phyloP scores from a whole-genome alignment of 2,329 filamentous ascomycete genomes.

The Penicillium sp. region DNA sequence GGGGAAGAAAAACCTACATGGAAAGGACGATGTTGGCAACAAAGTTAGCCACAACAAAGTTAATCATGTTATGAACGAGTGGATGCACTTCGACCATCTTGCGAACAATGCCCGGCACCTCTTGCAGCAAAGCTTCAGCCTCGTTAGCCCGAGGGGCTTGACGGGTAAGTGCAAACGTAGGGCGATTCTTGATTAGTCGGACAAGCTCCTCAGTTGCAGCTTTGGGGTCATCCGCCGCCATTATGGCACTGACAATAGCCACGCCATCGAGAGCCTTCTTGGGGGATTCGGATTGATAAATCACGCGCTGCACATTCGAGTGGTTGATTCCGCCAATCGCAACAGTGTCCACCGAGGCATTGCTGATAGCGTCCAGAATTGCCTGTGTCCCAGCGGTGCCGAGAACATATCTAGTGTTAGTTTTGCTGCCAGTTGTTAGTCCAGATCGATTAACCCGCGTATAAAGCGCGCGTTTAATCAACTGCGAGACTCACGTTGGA shows the following conservation, averaged over 20 bases:
- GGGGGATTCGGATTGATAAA: conserved; percentile 67
- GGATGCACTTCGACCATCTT: conserved; percentile 68
- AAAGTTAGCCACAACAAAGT: conserved; percentile 92
- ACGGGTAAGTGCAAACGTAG: conserved; percentile 38
- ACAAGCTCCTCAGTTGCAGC: conserved; percentile 64
- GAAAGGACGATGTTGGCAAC: conserved; percentile 87
- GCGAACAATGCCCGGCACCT: conserved; percentile 57
- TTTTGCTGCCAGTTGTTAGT: conserved; percentile 63
- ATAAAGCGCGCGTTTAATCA: too few species aligned
- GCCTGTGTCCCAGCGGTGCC: conserved; percentile 71
- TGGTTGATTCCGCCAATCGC: conserved; percentile 89
- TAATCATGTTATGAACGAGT: conserved; percentile 96
- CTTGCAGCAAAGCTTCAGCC: conserved; percentile 33
- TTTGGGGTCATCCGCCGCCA: conserved; percentile 71
- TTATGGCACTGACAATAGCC: conserved; percentile 86
- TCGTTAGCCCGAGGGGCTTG: conserved; percentile 33
- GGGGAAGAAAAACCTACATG: conserved; percentile 50
- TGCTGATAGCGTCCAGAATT: conserved; percentile 66
- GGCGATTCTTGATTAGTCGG: conserved; percentile 54
- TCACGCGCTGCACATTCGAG: conserved; percentile 72
- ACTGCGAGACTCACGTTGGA: conserved; percentile 63
- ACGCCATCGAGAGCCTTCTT: conserved; percentile 74
- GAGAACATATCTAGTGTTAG: conserved; percentile 81
- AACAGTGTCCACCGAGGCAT: conserved; percentile 58
- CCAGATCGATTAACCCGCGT: too few species aligned